phyloP scores from a whole-genome alignment of 208 protist species.

The Acanthamoeba sp. region DNA sequence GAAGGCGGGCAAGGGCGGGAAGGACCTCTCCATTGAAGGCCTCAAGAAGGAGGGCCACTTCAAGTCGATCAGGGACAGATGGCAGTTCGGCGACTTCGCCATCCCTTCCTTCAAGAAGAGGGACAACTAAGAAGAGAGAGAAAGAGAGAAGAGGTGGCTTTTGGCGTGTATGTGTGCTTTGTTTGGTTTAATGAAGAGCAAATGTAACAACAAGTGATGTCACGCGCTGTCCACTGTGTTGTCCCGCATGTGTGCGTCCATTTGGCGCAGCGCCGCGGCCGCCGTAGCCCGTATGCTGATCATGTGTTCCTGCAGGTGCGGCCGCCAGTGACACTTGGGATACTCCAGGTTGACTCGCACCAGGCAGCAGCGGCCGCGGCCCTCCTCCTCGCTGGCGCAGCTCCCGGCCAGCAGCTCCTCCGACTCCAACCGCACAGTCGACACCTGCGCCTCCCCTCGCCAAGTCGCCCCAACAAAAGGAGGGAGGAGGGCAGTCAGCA shows the following conservation, averaged over 20 bases:
- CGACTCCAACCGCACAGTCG: constrained; percentile 10
- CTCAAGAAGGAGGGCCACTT: constrained; percentile 1
- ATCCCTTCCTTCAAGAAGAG: background rate
- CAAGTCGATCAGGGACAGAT: constrained; percentile 52
- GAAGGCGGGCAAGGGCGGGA: background rate
- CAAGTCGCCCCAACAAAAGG: background rate
- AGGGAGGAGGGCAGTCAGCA: no score
- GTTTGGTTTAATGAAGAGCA: background rate
- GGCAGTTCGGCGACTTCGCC: constrained; percentile 7
- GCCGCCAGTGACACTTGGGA: constrained; percentile 41
- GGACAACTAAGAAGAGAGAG: background rate
- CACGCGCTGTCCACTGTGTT: no score
- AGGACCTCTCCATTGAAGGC: constrained; percentile 25
- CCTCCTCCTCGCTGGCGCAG: background rate
- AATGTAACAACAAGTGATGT: no score
- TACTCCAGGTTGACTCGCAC: constrained; percentile 15
- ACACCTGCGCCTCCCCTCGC: background rate
- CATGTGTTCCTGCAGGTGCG: constrained; percentile 1
- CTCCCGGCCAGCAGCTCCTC: constrained; percentile 14
- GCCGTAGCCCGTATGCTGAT: background rate
- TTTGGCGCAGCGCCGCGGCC: background rate
- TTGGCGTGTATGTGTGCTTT: background rate
- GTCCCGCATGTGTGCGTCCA: background rate
- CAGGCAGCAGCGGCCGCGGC: background rate
- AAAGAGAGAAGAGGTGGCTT: background rate